phyloP scores from a whole-genome alignment of 2,329 filamentous ascomycete genomes.

The Diaporthe sp. region DNA sequence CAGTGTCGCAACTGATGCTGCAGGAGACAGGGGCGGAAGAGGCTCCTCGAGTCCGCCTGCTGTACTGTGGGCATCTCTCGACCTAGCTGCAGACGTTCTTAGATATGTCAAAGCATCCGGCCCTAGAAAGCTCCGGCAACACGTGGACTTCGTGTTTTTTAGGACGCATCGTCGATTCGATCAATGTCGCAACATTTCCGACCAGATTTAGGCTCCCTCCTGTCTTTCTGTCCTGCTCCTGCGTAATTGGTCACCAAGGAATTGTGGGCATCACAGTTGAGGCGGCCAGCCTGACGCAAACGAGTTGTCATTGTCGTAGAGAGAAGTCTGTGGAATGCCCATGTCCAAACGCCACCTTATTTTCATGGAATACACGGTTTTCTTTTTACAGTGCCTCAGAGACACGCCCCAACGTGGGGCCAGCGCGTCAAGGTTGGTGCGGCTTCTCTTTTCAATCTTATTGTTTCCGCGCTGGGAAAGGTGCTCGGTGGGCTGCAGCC shows the following conservation, averaged over 20 bases:
- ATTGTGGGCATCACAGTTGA: background rate
- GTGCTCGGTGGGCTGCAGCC: slow-evolving; percentile 54
- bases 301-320: slow-evolving; percentile 24
- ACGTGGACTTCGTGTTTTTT: background rate
- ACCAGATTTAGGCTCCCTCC: background rate
- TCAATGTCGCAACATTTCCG: background rate
- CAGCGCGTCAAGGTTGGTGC: background rate
- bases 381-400: slow-evolving; percentile 18
- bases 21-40: background rate
- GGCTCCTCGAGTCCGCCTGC: background rate
- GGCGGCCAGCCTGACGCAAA: slow-evolving; percentile 10
- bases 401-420: background rate
- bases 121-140: background rate
- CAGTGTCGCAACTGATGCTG: background rate
- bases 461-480: slow-evolving; percentile 41
- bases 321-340: background rate
- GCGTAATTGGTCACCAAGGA: background rate
- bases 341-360: slow-evolving; percentile 12
- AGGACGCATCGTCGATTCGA: background rate
- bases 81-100: background rate
- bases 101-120: background rate
- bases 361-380: slow-evolving; percentile 1
- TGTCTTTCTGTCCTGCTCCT: background rate
- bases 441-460: background rate
- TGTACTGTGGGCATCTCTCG: background rate